Evolutionary conservation across 129 eudicot genomes (phyloP).

Genomic region (Sambucus nigra): DNA sequence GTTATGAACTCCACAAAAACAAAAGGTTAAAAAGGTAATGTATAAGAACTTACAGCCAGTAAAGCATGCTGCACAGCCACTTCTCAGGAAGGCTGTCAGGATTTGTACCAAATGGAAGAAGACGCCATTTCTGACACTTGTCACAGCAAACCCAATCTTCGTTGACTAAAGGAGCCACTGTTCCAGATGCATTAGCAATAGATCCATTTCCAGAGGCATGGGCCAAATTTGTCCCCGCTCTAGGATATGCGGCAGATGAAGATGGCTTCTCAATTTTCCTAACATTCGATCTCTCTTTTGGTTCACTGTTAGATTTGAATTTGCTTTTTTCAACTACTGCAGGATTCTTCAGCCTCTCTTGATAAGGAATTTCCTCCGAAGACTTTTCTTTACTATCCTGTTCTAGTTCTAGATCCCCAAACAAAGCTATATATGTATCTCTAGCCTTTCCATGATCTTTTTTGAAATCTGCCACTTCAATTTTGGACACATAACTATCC

Average conservation of each 20-base stretch:
- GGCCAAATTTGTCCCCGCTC: slow-evolving; percentile 18
- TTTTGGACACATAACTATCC: slow-evolving; percentile 20
- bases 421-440: slow-evolving; percentile 64
- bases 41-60: slow-evolving; percentile 84
- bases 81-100: slow-evolving; percentile 68
- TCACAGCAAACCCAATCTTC: slow-evolving; percentile 94
- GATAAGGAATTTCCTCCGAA: slow-evolving; percentile 35
- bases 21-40: not conserved
- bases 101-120: slow-evolving; percentile 75
- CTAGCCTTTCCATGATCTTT: slow-evolving; percentile 32
- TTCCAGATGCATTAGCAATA: slow-evolving; percentile 35
- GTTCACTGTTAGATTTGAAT: slow-evolving; percentile 11
- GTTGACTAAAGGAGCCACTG: slow-evolving; percentile 36
- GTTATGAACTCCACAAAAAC: no score
- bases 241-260: slow-evolving; percentile 22
- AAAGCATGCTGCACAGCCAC: slow-evolving; percentile 84
- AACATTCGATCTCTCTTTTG: slow-evolving; percentile 26
- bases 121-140: slow-evolving; percentile 83
- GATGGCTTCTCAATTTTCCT: slow-evolving; percentile 32
- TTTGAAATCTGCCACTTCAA: slow-evolving; percentile 24
- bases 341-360: slow-evolving; percentile 21
- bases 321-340: slow-evolving; percentile 23
- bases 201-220: slow-evolving; percentile 32
- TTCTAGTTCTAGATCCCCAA: slow-evolving; percentile 76
- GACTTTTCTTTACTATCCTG: slow-evolving; percentile 37